Evolutionary conservation across 2,329 filamentous ascomycete species (phyloP).

Genomic region (Raffaelea albimanens): DNA sequence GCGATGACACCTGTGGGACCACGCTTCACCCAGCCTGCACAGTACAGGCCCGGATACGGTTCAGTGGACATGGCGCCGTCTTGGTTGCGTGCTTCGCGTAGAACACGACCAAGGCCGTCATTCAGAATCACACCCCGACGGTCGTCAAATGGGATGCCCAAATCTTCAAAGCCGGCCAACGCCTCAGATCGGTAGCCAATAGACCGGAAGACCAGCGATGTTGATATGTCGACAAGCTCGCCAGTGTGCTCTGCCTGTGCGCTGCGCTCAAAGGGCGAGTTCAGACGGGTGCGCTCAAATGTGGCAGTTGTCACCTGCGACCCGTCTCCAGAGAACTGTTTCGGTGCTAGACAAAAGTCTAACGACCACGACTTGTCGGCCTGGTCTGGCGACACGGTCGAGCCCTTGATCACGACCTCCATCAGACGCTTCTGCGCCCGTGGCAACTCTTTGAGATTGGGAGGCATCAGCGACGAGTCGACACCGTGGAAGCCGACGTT

Average conservation of each 20-base stretch:
- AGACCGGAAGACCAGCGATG: constrained; percentile 77
- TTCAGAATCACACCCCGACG: constrained; percentile 70
- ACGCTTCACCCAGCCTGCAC: constrained; percentile 91
- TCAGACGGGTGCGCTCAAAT: constrained; percentile 55
- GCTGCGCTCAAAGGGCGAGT: constrained; percentile 42
- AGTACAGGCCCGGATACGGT: constrained; percentile 67
- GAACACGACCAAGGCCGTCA: constrained; percentile 67
- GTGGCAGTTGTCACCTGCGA: constrained; percentile 18
- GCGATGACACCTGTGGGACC: constrained; percentile 94
- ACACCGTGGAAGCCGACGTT: constrained; percentile 63
- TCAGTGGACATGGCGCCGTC: constrained; percentile 28
- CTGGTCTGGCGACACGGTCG: constrained; percentile 35
- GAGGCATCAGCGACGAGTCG: constrained; percentile 55
- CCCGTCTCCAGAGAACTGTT: constrained; percentile 10
- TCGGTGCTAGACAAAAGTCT: constrained; percentile 75
- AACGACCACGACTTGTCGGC: constrained; percentile 69
- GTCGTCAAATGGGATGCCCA: constrained; percentile 71
- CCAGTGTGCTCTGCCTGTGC: constrained; percentile 40
- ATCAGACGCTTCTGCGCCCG: constrained; percentile 68
- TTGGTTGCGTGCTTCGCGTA: constrained; percentile 24
- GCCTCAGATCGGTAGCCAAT: constrained; percentile 85
- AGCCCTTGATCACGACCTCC: constrained; percentile 72
- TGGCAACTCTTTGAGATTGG: constrained; percentile 58
- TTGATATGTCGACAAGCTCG: constrained; percentile 43
- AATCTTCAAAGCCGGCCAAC: constrained; percentile 61